phyloP scores from a whole-genome alignment of 768 basidiomycete species.

The Russula virescens region DNA sequence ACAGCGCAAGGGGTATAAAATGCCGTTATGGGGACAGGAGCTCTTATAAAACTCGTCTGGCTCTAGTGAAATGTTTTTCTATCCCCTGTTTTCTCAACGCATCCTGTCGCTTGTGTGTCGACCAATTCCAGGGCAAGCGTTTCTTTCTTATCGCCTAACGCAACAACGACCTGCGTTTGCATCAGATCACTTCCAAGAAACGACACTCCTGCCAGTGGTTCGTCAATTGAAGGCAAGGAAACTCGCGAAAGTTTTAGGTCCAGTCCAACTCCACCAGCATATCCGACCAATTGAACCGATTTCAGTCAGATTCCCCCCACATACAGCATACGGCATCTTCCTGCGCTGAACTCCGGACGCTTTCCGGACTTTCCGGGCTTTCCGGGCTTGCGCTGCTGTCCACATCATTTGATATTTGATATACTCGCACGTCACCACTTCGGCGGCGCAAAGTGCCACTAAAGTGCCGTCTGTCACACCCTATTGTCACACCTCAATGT shows the following conservation, averaged over 20 bases:
- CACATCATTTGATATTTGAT: not conserved
- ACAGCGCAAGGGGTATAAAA: slow-evolving; percentile 9
- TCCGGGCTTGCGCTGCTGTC: not conserved
- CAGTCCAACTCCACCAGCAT: no score
- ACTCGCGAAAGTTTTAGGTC: not conserved
- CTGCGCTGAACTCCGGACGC: not conserved
- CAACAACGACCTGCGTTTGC: not conserved
- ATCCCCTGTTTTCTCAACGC: not conserved
- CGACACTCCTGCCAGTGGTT: no score
- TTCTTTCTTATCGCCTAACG: not conserved
- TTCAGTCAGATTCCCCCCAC: no score
- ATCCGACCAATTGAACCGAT: no score
- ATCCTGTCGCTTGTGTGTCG: not conserved
- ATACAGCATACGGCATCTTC: not conserved
- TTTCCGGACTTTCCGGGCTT: no score
- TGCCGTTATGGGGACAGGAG: not conserved
- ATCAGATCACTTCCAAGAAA: no score
- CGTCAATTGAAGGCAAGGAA: no score
- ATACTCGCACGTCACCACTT: not conserved
- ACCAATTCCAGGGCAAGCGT: no score
- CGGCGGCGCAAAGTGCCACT: not conserved
- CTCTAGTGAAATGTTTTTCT: not conserved
- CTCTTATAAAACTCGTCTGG: not conserved
- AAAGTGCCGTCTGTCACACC: not conserved
- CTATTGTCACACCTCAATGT: slow-evolving; percentile 4